Percentiles rank a stretch among this genome's conserved stretches.
phyloP scores from a whole-genome alignment of 2,329 filamentous ascomycete genomes.

The Catunica adiposa region DNA sequence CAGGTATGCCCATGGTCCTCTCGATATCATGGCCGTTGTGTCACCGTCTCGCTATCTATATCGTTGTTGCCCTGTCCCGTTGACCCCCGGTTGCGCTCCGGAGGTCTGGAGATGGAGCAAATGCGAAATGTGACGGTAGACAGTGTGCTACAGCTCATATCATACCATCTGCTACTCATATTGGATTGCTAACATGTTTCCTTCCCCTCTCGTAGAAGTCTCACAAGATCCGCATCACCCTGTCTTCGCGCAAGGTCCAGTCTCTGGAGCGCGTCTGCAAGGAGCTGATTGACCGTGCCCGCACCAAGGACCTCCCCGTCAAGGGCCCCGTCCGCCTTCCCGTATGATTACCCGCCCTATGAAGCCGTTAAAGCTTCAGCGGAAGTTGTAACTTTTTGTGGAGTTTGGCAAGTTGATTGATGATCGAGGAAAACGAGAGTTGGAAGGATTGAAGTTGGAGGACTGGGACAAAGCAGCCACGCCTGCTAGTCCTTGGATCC shows the following conservation, averaged over 20 bases:
- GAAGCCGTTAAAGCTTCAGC: neutral
- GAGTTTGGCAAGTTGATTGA: no score
- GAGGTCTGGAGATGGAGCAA: neutral
- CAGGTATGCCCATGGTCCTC: constrained; percentile 43
- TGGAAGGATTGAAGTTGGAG: no score
- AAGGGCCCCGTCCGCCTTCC: constrained; percentile 89
- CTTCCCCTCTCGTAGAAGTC: constrained; percentile 46
- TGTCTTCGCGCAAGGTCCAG: constrained; percentile 85
- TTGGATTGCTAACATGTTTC: constrained; percentile 11
- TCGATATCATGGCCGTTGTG: neutral
- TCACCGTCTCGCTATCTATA: neutral
- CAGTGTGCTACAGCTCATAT: neutral
- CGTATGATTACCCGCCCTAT: constrained; percentile 3
- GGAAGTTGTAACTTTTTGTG: no score
- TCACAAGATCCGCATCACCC: constrained; percentile 97
- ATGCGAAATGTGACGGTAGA: neutral
- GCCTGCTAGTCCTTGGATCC: no score
- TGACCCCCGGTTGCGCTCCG: neutral
- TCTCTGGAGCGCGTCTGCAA: constrained; percentile 95
- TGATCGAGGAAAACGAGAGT: no score
- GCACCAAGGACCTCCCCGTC: constrained; percentile 94
- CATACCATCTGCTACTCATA: neutral
- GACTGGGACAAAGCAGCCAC: no score
- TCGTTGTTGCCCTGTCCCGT: neutral
- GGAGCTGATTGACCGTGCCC: constrained; percentile 96